Evolutionary conservation across 78 protist genomes (phyloP), one percentile per base, ranked within the genome.

Genomic region (Pelomyxa schiedti): DNA sequence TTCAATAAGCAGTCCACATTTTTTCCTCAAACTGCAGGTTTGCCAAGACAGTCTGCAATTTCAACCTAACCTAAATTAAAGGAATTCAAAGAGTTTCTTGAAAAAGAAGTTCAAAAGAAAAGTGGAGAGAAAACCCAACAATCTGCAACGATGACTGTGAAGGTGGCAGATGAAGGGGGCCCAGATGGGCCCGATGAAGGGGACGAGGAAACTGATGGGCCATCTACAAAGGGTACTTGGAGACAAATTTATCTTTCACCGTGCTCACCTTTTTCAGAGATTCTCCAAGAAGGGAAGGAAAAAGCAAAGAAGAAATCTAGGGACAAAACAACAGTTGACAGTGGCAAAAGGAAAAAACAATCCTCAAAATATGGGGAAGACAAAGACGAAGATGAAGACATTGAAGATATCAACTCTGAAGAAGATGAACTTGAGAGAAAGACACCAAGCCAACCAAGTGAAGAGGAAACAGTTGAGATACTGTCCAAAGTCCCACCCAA

Each of bases 61-160:
- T 1, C 32, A 76, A 69, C 69, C 47, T 53, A 74, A 36, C 47
- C 47, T 64, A 38, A 53, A 24, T 68, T 76, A 8, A 47, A n/a
- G n/a, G n/a, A n/a, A n/a, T n/a, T n/a, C n/a, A n/a, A n/a, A n/a
- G n/a, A n/a, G n/a, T n/a, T n/a, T n/a, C n/a, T n/a, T n/a, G n/a
- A n/a, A n/a, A n/a, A n/a, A n/a, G n/a, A n/a, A n/a, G n/a, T n/a
- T n/a, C n/a, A n/a, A n/a, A n/a, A n/a, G n/a, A n/a, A n/a, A n/a
- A n/a, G n/a, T 16, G 76, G 63, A 3, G 43, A 39, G 63, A 37
- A 36, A 40, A 67, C 8, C 35, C 42, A 35, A 0, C 28, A 8
- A 2, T 8, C 37, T 39, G 8, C 36, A 42, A 3, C 71, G 71
- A 66, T 26, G 16, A 3, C 71, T 22, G 39, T 42, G 71, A 8